Evolutionary conservation across 129 eudicot genomes (phyloP).

Genomic region (Heracleum sosnowskyi): DNA sequence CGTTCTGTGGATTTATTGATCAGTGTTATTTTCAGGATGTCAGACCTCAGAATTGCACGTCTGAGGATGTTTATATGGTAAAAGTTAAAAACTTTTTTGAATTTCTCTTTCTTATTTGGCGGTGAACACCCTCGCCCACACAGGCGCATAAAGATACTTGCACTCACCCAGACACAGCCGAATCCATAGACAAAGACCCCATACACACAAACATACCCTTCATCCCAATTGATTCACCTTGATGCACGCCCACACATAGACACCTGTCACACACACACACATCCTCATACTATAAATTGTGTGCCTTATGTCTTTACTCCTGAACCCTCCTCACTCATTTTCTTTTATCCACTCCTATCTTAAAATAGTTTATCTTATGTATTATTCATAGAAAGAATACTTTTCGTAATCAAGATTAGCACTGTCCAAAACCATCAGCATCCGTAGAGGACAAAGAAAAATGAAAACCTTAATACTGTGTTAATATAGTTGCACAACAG

Average conservation of each 20-base stretch:
- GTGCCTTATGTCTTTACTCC: neutral
- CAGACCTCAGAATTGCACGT: conserved; percentile 13
- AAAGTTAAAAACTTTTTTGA: neutral
- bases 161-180: neutral
- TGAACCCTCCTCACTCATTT: neutral
- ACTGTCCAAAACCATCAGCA: neutral
- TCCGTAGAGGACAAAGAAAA: neutral
- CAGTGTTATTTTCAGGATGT: conserved; percentile 32
- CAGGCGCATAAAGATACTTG: neutral
- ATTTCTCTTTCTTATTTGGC: neutral
- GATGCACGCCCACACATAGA: neutral
- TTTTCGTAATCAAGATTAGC: neutral
- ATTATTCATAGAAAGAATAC: neutral
- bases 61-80: conserved; percentile 24
- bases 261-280: neutral
- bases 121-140: neutral
- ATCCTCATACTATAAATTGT: neutral
- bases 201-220: neutral
- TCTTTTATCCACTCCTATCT: neutral
- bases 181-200: neutral
- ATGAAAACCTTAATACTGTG: neutral
- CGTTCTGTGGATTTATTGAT: conserved; percentile 76
- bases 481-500: neutral
- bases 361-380: neutral
- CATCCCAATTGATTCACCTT: neutral